Percentiles rank a stretch among this genome's conserved stretches.
Evolutionary conservation across 108 stramenopile species (phyloP).

Genomic region (Poteriospumella lacustris): DNA sequence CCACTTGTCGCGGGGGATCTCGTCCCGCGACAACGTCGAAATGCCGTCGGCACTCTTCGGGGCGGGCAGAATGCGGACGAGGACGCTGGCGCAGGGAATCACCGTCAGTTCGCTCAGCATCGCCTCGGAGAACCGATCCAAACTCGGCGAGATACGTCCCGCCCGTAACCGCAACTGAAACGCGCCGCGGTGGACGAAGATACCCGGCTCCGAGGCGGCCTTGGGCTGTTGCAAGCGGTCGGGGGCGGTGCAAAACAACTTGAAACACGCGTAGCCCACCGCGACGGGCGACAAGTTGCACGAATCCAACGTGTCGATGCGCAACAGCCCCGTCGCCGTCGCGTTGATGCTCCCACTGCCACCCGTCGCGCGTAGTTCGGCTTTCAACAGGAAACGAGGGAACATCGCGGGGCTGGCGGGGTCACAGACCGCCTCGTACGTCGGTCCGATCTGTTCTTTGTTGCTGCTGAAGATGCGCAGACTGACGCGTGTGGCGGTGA

Average conservation of each 20-base stretch:
- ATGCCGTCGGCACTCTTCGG: conserved; percentile 6
- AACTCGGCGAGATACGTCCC: background rate
- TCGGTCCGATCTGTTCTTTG: background rate
- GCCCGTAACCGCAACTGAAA: conserved; percentile 10
- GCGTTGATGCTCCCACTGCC: too few species aligned
- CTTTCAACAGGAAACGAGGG: background rate
- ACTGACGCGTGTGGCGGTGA: background rate
- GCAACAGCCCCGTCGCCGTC: background rate
- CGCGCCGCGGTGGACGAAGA: background rate
- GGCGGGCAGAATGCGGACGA: background rate
- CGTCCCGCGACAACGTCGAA: background rate
- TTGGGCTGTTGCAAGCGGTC: background rate
- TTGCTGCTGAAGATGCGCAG: background rate
- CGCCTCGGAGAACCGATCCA: background rate
- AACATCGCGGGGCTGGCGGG: background rate
- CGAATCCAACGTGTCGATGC: conserved; percentile 14
- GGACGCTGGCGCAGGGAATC: conserved; percentile 19
- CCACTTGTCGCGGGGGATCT: background rate
- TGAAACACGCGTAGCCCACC: background rate
- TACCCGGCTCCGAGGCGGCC: too few species aligned
- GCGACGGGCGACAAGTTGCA: background rate
- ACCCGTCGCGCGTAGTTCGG: background rate
- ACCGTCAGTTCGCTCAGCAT: background rate
- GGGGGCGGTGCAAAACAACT: conserved; percentile 5
- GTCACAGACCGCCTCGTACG: background rate